Evolutionary conservation across 345 rosid species (phyloP).

Genomic region (Syzygium oleosum): DNA sequence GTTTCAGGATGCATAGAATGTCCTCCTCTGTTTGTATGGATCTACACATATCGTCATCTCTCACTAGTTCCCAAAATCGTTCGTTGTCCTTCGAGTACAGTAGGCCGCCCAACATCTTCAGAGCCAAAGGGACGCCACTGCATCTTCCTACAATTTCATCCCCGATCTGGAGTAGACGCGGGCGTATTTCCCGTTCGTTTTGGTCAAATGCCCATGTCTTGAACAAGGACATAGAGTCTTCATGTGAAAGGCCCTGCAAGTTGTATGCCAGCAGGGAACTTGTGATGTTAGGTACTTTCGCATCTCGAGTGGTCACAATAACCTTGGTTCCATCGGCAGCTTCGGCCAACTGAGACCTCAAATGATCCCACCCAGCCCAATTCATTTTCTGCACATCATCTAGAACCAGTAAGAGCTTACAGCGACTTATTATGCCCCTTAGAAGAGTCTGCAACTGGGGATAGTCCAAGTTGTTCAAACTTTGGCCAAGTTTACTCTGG

Average conservation of each 20-base stretch:
- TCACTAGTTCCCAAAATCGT: background rate
- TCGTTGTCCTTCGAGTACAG: background rate
- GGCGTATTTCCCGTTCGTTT: background rate
- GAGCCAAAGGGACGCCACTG: background rate
- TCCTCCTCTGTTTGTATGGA: background rate
- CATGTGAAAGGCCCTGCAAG: background rate
- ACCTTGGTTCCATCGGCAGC: background rate
- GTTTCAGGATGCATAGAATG: background rate
- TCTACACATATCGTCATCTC: background rate
- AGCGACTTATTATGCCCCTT: background rate
- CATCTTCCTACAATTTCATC: background rate
- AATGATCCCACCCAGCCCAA: background rate
- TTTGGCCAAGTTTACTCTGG: background rate
- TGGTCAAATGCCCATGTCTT: background rate
- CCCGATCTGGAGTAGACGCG: background rate
- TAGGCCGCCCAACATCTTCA: background rate
- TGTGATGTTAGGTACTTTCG: background rate
- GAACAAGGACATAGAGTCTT: background rate
- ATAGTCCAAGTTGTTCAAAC: background rate
- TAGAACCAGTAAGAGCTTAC: background rate
- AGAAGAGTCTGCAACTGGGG: background rate
- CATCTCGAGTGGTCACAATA: background rate
- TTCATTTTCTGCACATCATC: background rate
- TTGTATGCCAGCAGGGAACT: background rate
- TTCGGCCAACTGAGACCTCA: background rate